phyloP scores from a whole-genome alignment of 2,329 filamentous ascomycete genomes.

The Fusarium buharicum region DNA sequence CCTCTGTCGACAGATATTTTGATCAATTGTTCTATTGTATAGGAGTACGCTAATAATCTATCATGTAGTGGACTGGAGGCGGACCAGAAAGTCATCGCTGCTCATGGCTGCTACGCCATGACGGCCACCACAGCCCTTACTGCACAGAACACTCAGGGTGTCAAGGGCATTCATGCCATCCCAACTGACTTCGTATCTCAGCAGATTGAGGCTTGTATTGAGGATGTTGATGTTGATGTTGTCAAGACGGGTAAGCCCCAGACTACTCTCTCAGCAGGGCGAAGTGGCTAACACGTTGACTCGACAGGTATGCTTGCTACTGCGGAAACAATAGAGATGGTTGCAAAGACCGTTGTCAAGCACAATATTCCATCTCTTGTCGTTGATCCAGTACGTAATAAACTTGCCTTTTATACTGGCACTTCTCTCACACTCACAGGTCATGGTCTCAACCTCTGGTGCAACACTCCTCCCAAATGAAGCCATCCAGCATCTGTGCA shows the following conservation, averaged over 20 bases:
- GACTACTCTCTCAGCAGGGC: not conserved
- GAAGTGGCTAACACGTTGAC: not conserved
- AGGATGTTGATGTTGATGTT: constrained; percentile 87
- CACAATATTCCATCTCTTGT: constrained; percentile 49
- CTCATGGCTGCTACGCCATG: constrained; percentile 94
- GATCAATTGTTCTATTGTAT: not conserved
- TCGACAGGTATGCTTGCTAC: constrained; percentile 54
- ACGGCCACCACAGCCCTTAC: constrained; percentile 95
- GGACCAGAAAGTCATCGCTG: constrained; percentile 92
- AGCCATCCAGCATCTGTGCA: constrained; percentile 70
- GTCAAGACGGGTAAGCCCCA: constrained; percentile 81
- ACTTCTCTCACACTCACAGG: constrained; percentile 60
- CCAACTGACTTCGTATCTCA: constrained; percentile 82
- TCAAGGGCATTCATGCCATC: constrained; percentile 81
- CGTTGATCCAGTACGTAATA: constrained; percentile 52
- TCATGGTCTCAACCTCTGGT: constrained; percentile 91
- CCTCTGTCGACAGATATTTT: not conserved
- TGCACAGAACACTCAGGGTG: constrained; percentile 92
- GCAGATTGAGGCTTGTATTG: constrained; percentile 85
- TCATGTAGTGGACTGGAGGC: constrained; percentile 83
- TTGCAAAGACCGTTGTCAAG: constrained; percentile 48
- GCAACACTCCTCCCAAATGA: constrained; percentile 72
- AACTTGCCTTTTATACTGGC: not conserved
- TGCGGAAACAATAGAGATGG: constrained; percentile 52
- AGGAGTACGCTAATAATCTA: not conserved